Evolutionary conservation across 2,329 filamentous ascomycete species (phyloP).

Genomic region (Cytospora mali): DNA sequence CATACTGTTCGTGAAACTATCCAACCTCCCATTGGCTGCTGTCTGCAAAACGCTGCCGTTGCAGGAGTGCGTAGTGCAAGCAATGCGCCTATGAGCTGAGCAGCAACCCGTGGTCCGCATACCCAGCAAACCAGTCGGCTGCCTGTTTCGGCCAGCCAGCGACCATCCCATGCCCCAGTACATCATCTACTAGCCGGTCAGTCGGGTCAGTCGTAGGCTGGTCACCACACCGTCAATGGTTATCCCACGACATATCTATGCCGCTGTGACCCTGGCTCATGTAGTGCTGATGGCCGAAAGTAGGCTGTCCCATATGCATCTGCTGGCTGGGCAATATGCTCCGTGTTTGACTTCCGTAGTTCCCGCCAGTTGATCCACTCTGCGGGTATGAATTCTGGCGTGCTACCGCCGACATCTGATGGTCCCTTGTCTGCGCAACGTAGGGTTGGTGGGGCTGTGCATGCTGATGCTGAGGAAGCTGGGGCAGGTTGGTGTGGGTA

Average conservation of each 20-base stretch:
- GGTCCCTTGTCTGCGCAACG: not conserved
- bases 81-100: not conserved
- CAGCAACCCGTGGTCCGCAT: conserved; percentile 20
- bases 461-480: conserved; percentile 15
- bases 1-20: not conserved
- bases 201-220: conserved; percentile 20
- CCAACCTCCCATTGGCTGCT: not conserved
- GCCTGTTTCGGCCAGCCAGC: conserved; percentile 15
- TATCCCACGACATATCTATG: conserved; percentile 23
- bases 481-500: conserved; percentile 7
- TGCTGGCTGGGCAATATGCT: conserved; percentile 25
- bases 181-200: conserved; percentile 10
- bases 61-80: not conserved
- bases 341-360: conserved; percentile 6
- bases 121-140: conserved; percentile 17
- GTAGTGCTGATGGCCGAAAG: conserved; percentile 24
- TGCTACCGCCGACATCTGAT: conserved; percentile 15
- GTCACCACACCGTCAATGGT: conserved; percentile 24
- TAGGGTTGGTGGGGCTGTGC: conserved; percentile 15
- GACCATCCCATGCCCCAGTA: conserved; percentile 13
- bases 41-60: not conserved
- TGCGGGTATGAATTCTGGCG: conserved; percentile 20
- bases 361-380: conserved; percentile 2
- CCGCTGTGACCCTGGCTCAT: conserved; percentile 21
- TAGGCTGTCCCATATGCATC: conserved; percentile 23